phyloP scores from a whole-genome alignment of 2,329 filamentous ascomycete genomes.

The Ophiostoma fasciatum region DNA sequence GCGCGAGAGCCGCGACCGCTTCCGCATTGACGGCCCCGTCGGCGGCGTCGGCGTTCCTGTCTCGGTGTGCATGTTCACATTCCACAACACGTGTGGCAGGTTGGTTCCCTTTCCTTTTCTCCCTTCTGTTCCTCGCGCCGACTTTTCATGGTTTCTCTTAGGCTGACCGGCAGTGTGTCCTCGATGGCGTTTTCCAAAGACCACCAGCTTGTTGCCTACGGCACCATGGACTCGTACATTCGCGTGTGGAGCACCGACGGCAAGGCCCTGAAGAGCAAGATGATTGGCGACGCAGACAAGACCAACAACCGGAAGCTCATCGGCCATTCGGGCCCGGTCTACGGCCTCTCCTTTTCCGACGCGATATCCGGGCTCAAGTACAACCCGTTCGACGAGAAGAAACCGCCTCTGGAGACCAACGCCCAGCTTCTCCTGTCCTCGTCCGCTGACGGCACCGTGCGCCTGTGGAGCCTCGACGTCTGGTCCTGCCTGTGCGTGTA shows the following conservation, averaged over 20 bases:
- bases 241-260: slow-evolving; percentile 87
- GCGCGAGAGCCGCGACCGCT: slow-evolving; percentile 81
- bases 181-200: slow-evolving; percentile 94
- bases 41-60: slow-evolving; percentile 71
- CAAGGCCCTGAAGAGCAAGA: slow-evolving; percentile 56
- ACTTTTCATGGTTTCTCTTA: neutral
- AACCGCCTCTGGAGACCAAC: slow-evolving; percentile 31
- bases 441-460: slow-evolving; percentile 74
- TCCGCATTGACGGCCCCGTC: slow-evolving; percentile 71
- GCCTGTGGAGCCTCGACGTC: slow-evolving; percentile 83
- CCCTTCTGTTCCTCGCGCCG: neutral
- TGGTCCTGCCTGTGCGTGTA: slow-evolving; percentile 92
- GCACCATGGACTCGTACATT: slow-evolving; percentile 89
- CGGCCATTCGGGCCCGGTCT: slow-evolving; percentile 82
- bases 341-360: slow-evolving; percentile 74
- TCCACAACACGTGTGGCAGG: slow-evolving; percentile 91
- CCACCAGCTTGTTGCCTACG: slow-evolving; percentile 70
- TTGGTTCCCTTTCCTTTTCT: slow-evolving; percentile 26
- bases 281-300: slow-evolving; percentile 43
- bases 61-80: slow-evolving; percentile 94
- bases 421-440: slow-evolving; percentile 73
- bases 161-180: slow-evolving; percentile 56
- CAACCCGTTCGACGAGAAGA: slow-evolving; percentile 34
- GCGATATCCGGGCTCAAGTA: slow-evolving; percentile 41
- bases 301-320: slow-evolving; percentile 58